Evolutionary conservation across 768 basidiomycete genomes (phyloP).

Genomic region (Kwoniella dendrophila): DNA sequence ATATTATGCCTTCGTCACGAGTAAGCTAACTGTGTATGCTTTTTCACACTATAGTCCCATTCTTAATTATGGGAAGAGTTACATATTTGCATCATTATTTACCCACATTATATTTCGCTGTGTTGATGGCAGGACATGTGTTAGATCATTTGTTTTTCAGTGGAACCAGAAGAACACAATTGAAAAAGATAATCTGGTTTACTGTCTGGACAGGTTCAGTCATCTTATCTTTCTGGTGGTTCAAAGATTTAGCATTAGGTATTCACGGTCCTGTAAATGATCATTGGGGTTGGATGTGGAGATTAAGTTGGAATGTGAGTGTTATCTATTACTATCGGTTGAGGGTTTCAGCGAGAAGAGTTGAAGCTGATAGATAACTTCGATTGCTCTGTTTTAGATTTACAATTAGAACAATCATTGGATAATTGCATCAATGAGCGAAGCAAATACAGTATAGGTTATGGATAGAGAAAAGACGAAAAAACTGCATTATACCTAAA

Average conservation of each 20-base stretch:
- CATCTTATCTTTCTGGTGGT: constrained; percentile 91
- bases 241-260: constrained; percentile 83
- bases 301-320: constrained; percentile 61
- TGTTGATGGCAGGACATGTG: constrained; percentile 85
- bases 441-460: no score
- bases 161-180: constrained; percentile 58
- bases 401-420: no score
- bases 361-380: no score
- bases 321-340: not conserved
- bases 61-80: constrained; percentile 92
- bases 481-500: no score
- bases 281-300: constrained; percentile 78
- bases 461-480: no score
- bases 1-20: no score
- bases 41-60: constrained; percentile 68
- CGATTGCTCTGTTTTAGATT: not conserved
- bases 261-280: constrained; percentile 84
- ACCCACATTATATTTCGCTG: constrained; percentile 94
- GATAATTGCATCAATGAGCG: no score
- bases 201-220: constrained; percentile 65
- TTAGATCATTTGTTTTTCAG: constrained; percentile 92
- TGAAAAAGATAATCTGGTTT: constrained; percentile 74
- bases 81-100: constrained; percentile 97
- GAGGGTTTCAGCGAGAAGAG: no score
- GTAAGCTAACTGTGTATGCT: not conserved